A percentile compares a stretch with the other conserved stretches of the same genome.
Conservation (phyloP, 805 yeast genomes). For the Pichia ethanolica region DNA sequence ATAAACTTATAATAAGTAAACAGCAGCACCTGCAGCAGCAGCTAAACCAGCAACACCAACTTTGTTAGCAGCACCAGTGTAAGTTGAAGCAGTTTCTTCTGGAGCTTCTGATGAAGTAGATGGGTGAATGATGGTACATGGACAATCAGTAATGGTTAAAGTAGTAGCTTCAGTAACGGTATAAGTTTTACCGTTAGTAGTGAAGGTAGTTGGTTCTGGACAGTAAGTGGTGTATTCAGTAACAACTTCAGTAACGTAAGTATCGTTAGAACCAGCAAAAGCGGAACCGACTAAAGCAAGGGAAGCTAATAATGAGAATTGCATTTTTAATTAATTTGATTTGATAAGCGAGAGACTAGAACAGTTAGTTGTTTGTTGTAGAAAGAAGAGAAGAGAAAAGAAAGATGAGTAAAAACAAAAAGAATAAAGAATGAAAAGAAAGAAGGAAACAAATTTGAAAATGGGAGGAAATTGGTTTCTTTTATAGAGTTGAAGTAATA, state of each 20-base stretch:
- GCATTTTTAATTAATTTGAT: slow-evolving; percentile 22
- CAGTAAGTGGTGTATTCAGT: slow-evolving; percentile 77
- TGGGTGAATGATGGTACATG: slow-evolving; percentile 54
- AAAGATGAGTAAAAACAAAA: background rate
- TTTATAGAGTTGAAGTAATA: background rate
- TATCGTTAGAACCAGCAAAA: slow-evolving; percentile 39
- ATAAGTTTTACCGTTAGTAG: slow-evolving; percentile 61
- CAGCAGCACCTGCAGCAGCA: slow-evolving; percentile 33
- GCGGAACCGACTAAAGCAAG: slow-evolving; percentile 34
- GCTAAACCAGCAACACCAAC: slow-evolving; percentile 34
- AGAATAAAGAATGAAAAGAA: background rate
- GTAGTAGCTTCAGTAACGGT: slow-evolving; percentile 76
- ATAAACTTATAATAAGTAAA: slow-evolving; percentile 32
- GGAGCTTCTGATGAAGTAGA: slow-evolving; percentile 14
- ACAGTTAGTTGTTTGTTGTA: slow-evolving; percentile 7
- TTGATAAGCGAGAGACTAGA: slow-evolving; percentile 26
- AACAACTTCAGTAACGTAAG: slow-evolving; percentile 52
- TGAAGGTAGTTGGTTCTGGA: slow-evolving; percentile 63
- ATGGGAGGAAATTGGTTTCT: background rate
- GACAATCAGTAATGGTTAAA: slow-evolving; percentile 78
- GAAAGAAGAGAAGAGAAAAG: background rate
- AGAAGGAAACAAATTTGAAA: background rate
- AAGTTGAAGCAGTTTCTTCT: slow-evolving; percentile 13
- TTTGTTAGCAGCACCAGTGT: slow-evolving; percentile 28
- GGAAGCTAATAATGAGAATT: slow-evolving; percentile 28